Percentiles rank a stretch among this genome's conserved stretches.
Conservation (phyloP, 176 grass and related monocot genomes). For the Cocos nucifera region DNA sequence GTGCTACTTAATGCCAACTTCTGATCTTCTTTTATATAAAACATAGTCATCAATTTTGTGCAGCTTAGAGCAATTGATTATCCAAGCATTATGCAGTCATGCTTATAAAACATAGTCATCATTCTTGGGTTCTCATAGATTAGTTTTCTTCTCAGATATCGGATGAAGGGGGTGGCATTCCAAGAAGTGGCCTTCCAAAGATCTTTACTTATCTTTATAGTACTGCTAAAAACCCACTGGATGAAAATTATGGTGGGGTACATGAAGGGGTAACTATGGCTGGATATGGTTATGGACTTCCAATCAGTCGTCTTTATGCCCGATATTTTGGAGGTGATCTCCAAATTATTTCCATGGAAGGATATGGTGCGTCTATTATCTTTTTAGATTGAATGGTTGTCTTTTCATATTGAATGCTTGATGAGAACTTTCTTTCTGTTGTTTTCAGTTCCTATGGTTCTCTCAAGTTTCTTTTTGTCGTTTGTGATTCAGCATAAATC, state of each 20-base stretch:
- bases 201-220: constrained; percentile 98
- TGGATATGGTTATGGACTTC: constrained; percentile 84
- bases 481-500: too few species aligned
- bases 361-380: constrained; percentile 65
- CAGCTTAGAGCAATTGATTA: too few species aligned
- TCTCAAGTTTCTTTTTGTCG: too few species aligned
- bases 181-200: constrained; percentile 80
- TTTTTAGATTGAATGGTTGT: background rate
- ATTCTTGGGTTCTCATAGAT: background rate
- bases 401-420: background rate
- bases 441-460: too few species aligned
- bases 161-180: constrained; percentile 96
- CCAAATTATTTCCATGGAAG: constrained; percentile 98
- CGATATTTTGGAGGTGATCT: constrained; percentile 94
- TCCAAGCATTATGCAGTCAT: too few species aligned
- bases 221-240: constrained; percentile 74
- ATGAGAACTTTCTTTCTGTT: too few species aligned
- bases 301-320: constrained; percentile 89
- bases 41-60: too few species aligned
- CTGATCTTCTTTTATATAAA: too few species aligned
- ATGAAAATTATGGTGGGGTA: constrained; percentile 44
- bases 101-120: too few species aligned
- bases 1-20: too few species aligned
- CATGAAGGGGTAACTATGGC: constrained; percentile 81
- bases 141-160: constrained; percentile 48